Percentiles rank a stretch among this genome's conserved stretches.
phyloP scores from a whole-genome alignment of 2,329 filamentous ascomycete genomes.

The Curvularia sp. region DNA sequence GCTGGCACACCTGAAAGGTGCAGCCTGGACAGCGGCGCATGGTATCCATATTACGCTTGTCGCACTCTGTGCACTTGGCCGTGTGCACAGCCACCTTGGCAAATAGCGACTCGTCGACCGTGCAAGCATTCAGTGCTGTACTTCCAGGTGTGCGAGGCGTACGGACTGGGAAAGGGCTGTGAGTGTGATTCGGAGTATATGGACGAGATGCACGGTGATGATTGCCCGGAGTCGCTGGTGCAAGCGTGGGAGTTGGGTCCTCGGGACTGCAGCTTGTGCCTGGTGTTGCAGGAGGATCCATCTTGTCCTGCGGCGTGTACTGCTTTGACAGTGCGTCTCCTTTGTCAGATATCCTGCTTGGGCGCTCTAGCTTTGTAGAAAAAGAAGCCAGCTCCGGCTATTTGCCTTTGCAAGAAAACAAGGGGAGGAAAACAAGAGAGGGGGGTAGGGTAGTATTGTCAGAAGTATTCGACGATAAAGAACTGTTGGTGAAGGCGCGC shows the following conservation, averaged over 20 bases:
- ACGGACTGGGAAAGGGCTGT: slow-evolving; percentile 9
- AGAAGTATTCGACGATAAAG: background rate
- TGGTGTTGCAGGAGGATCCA: slow-evolving; percentile 6
- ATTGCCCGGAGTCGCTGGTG: background rate
- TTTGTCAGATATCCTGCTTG: background rate
- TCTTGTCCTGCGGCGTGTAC: background rate
- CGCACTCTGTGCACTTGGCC: slow-evolving; percentile 49
- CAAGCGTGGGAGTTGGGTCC: background rate
- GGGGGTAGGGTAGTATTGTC: background rate
- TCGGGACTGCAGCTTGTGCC: background rate
- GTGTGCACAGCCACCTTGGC: slow-evolving; percentile 40
- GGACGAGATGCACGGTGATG: background rate
- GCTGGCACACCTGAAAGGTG: slow-evolving; percentile 44
- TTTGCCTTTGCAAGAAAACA: background rate
- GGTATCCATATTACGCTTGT: slow-evolving; percentile 40
- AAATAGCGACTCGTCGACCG: slow-evolving; percentile 32
- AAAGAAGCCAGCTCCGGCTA: background rate
- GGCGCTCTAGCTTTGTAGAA: background rate
- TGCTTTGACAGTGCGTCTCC: background rate
- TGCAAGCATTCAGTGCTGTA: slow-evolving; percentile 18
- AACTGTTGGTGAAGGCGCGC: background rate
- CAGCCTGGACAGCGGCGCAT: slow-evolving; percentile 48
- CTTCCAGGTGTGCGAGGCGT: slow-evolving; percentile 23
- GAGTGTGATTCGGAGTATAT: slow-evolving; percentile 2
- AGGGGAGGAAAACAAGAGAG: background rate